Evolutionary conservation across 2,329 filamentous ascomycete species (phyloP).

Genomic region (Didymella keratinophila): DNA sequence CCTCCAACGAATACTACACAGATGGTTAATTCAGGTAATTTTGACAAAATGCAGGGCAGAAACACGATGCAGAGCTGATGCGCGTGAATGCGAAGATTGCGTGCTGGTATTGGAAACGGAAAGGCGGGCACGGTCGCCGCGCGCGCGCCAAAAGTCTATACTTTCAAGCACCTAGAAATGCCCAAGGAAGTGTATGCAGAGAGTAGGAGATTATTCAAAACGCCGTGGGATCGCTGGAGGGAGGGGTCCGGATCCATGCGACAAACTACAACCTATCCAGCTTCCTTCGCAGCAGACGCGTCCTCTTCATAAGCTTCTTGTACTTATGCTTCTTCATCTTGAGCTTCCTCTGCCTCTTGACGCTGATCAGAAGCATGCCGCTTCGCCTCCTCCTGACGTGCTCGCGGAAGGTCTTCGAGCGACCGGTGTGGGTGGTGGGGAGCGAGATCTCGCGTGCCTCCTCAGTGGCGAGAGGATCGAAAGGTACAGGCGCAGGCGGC

Average conservation of each 20-base stretch:
- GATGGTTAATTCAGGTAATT: conserved; percentile 3
- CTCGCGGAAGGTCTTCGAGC: conserved; percentile 38
- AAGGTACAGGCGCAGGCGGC: conserved; percentile 78
- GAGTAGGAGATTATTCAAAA: conserved; percentile 42
- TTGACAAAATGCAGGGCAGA: conserved; percentile 20
- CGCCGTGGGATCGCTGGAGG: conserved; percentile 28
- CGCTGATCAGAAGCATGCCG: conserved; percentile 82
- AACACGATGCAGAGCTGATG: conserved; percentile 41
- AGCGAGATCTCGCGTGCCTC: conserved; percentile 26
- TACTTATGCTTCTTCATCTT: conserved; percentile 99
- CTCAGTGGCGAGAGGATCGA: conserved; percentile 47
- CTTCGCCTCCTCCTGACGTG: conserved; percentile 40
- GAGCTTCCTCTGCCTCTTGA: conserved; percentile 88
- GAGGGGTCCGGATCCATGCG: conserved; percentile 9
- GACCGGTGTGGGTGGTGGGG: conserved; percentile 21
- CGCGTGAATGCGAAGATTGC: conserved; percentile 22
- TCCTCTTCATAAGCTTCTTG: conserved; percentile 97
- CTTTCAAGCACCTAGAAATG: conserved; percentile 31
- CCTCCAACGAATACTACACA: conserved; percentile 13
- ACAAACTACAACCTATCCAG: conserved; percentile 59
- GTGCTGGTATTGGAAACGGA: conserved; percentile 40
- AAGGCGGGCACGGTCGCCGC: conserved; percentile 32
- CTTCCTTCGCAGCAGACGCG: conserved; percentile 86
- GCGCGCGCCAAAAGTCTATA: conserved; percentile 40
- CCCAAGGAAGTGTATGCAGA: conserved; percentile 27